Evolutionary conservation across 441 rosid species (phyloP), one percentile per base, ranked within the genome.

Genomic region (Euphorbia celastroides): DNA sequence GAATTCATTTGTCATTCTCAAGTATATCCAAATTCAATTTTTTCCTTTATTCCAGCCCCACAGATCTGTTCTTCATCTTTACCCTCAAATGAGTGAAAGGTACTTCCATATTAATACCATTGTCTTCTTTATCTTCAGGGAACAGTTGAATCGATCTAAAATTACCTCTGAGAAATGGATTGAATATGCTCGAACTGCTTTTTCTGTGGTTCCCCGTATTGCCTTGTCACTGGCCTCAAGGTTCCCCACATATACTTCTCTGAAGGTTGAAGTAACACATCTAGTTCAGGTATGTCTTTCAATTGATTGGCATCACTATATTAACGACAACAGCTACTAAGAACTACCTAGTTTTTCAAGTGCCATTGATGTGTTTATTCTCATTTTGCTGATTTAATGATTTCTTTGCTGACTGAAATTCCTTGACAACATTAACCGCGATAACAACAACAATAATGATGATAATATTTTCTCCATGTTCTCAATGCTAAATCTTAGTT

Each of bases 181-280:
- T 63, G 99, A 92, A 69, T 67, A 82, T 80, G 96, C 93, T 61
- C 84, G 88, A 77, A 89, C 86, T 64, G 95, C 99, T 60, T 95
- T 95, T 75, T 70, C 85, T 34, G 98, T 95, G 62, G 98, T 92
- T 84, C 97, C 97, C 67, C 85, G 82, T 62, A 85, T 95, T 71
- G 97, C 95, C 69, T 57, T 95, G 62, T 88, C 88, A 74, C 75
- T 95, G 66, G 93, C 83, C 64, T 85, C 93, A 17, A 90, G 96
- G 74, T 95, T 95, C 78, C 93, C 95, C 20, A 74, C 95, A 66
- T 92, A 90, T 74, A 70, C 78, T 71, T 67, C 75, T 76, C 71
- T 95, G 69, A 92, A 83, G 78, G 80, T 83, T 65, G 98, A 95
- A 85, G 85, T 95, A 68, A 81, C 95, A 69, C 88, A 88, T 79